A percentile compares a stretch with the other conserved stretches of the same genome.
phyloP scores from a whole-genome alignment of 371 early-diverging fungal genomes.

The Enteropsectra breve region DNA sequence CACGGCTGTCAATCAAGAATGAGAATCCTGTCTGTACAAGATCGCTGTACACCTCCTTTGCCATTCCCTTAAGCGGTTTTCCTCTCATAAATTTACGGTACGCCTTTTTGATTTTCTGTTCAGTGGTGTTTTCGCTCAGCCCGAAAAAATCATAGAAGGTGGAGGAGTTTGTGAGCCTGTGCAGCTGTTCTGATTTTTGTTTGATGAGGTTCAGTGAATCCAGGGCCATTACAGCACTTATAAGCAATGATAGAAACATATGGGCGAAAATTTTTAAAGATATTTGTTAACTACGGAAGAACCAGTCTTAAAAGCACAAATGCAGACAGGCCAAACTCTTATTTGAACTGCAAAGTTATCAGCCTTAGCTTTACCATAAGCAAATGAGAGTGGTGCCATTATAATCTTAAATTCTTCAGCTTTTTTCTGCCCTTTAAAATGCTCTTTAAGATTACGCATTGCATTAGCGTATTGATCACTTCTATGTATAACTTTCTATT shows the following conservation, averaged over 20 bases:
- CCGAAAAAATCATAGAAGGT: constrained; percentile 43
- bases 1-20: constrained; percentile 21
- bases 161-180: constrained; percentile 16
- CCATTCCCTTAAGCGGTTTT: constrained; percentile 1
- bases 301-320: no score
- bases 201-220: not conserved
- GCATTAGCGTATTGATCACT: no score
- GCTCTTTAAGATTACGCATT: no score
- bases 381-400: no score
- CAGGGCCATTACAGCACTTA: not conserved
- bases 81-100: constrained; percentile 22
- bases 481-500: no score
- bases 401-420: no score
- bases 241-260: not conserved
- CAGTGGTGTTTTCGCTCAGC: constrained; percentile 5
- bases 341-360: no score
- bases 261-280: no score
- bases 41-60: constrained; percentile 13
- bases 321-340: no score
- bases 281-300: no score
- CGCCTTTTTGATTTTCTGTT: constrained; percentile 22
- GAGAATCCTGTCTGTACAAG: constrained; percentile 19
- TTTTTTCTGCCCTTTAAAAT: no score
- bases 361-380: no score
- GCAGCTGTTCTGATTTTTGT: constrained; percentile 26